Conservation (phyloP, 2,329 filamentous ascomycete genomes). For the Botrytis paeoniae region DNA sequence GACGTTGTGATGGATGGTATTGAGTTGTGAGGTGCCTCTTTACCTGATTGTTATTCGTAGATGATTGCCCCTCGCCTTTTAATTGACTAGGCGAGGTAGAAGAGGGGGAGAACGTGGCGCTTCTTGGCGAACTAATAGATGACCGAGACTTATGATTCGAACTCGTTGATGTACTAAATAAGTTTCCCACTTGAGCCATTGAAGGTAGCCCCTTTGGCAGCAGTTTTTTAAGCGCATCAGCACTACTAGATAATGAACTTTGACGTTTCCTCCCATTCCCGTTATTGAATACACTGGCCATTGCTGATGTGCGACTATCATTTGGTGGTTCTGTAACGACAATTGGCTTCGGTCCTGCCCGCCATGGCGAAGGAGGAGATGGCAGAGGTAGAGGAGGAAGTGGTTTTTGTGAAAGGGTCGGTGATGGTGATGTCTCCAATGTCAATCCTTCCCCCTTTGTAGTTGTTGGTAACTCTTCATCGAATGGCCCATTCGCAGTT, state of each 20-base stretch:
- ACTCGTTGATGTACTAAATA: slow-evolving; percentile 33
- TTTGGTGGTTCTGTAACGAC: slow-evolving; percentile 35
- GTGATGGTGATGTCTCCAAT: slow-evolving; percentile 32
- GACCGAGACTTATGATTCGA: slow-evolving; percentile 23
- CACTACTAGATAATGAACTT: slow-evolving; percentile 54
- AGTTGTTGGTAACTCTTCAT: slow-evolving; percentile 2
- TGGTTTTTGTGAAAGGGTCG: slow-evolving; percentile 29
- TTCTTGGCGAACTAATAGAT: slow-evolving; percentile 14
- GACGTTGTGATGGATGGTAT: slow-evolving; percentile 10
- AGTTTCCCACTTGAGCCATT: slow-evolving; percentile 34
- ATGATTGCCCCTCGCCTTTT: slow-evolving; percentile 7
- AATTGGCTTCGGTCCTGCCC: slow-evolving; percentile 43
- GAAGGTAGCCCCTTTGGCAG: slow-evolving; percentile 55
- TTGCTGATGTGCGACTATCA: slow-evolving; percentile 39
- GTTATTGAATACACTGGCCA: slow-evolving; percentile 48
- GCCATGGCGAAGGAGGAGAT: slow-evolving; percentile 40
- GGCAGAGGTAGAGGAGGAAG: slow-evolving; percentile 20
- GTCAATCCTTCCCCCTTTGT: slow-evolving; percentile 11
- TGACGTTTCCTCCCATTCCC: slow-evolving; percentile 40
- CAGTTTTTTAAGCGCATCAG: slow-evolving; percentile 56
- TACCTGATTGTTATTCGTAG: not conserved
- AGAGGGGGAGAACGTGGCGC: slow-evolving; percentile 9
- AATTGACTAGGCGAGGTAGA: slow-evolving; percentile 3
- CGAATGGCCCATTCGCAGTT: not conserved
- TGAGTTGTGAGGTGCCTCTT: not conserved